phyloP scores from a whole-genome alignment of 495 filamentous ascomycete species.

The Penicillium angulare region DNA sequence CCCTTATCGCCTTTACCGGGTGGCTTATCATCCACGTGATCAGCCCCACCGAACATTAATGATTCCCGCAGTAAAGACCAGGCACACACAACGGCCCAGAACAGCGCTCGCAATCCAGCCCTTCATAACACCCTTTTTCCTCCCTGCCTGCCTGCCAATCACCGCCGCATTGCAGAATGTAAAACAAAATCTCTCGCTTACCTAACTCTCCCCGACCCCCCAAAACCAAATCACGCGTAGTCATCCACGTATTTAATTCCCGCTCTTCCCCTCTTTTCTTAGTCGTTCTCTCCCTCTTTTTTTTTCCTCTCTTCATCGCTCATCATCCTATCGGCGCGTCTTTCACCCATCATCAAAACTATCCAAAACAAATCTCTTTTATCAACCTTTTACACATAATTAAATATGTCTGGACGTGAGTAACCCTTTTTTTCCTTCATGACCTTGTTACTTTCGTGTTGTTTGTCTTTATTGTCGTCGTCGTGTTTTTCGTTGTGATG shows the following conservation, averaged over 20 bases:
- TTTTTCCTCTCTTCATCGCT: constrained; percentile 14
- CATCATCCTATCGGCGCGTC: constrained; percentile 27
- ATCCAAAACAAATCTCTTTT: not conserved
- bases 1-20: too few relatives aligned
- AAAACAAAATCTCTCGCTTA: constrained; percentile 22
- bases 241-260: constrained; percentile 27
- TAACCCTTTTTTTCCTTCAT: constrained; percentile 30
- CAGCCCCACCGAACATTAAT: constrained; percentile 5
- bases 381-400: constrained; percentile 19
- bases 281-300: constrained; percentile 14
- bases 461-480: constrained; percentile 10
- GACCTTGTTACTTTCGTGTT: constrained; percentile 16
- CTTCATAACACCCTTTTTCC: constrained; percentile 47
- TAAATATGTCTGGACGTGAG: constrained; percentile 97
- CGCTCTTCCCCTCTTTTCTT: constrained; percentile 18
- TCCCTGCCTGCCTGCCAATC: constrained; percentile 38
- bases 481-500: constrained; percentile 1
- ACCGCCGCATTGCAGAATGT: constrained; percentile 35
- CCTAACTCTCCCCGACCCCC: constrained; percentile 18
- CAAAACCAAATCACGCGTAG: constrained; percentile 29
- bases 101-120: constrained; percentile 37
- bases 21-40: constrained; percentile 26
- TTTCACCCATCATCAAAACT: constrained; percentile 22
- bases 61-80: constrained; percentile 18
- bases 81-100: constrained; percentile 22